Base-by-base conservation (phyloP, 202 grass and related monocot genomes). In the Eragrostis tef region DNA sequence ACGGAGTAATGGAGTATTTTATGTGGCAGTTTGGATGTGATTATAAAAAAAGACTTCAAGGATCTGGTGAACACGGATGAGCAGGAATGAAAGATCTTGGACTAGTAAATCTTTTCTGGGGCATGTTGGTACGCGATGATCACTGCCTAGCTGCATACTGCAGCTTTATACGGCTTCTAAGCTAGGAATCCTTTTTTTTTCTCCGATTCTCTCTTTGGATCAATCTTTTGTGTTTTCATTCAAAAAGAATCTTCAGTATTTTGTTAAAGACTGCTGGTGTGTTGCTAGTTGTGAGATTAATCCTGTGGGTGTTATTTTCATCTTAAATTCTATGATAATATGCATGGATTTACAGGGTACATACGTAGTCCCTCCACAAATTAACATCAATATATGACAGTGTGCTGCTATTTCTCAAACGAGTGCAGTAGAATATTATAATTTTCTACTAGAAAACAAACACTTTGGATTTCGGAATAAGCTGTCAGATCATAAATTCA, bases 1-100 rank as follows among this genome's bases (percentile, higher is more conserved):
- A 47, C 27, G 43, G 5, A 39, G 34, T 39, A 39, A 11, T 70
- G 69, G 75, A 63, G 51, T 65, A 82, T 70, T 82, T 68, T 88
- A 86, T 76, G 66, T 16, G 14, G 22, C 31, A 7, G 42, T 46
- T 51, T 60, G 15, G 29, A 29, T 78, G 24, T 70, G 63, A 6
- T n/a, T 48, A 44, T 46, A 39, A 31, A 31, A 17, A 34, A 42
- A 26, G 39, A 43, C n/a, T 72, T 53, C 67, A 63, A 52, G 31
- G 50, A 78, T 63, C 50, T 27, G 42, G 51, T 74, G 68, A 79
- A 12, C 52, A 52, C 24, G 65, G 3, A 69, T 31, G 67, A 73
- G 36, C 60, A 80, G 10, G 11, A 67, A 42, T 68, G 45, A 9
- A 73, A 73, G 11, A 81, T 76, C 24, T 82, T 56, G 64, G 17